Conservation (phyloP, 768 basidiomycete species). For the Xerocomellus intermedius region DNA sequence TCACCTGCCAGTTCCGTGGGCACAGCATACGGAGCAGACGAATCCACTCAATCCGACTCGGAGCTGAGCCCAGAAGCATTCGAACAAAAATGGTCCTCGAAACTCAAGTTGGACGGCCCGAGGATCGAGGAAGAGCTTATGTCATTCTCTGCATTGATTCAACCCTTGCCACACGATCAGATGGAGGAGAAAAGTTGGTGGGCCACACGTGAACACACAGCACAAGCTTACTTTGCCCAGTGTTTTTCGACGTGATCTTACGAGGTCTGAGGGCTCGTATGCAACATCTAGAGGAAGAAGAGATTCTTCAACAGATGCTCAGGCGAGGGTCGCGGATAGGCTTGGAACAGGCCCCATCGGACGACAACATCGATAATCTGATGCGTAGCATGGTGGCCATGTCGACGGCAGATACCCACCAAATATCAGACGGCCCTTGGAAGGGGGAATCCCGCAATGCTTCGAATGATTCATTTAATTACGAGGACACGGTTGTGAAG, state of each 20-base stretch:
- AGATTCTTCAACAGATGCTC: constrained; percentile 40
- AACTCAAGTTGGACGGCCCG: constrained; percentile 35
- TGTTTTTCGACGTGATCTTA: constrained; percentile 39
- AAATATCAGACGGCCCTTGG: constrained; percentile 33
- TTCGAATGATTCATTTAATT: constrained; percentile 20
- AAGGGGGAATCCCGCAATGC: constrained; percentile 14
- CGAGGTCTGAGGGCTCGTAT: constrained; percentile 36
- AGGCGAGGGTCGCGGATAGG: constrained; percentile 37
- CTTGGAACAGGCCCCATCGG: constrained; percentile 35
- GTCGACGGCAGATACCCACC: constrained; percentile 15
- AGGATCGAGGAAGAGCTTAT: constrained; percentile 39
- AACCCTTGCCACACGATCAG: constrained; percentile 30
- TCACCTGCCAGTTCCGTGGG: constrained; percentile 49
- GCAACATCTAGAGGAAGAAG: constrained; percentile 43
- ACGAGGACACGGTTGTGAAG: constrained; percentile 27
- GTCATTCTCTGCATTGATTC: constrained; percentile 33
- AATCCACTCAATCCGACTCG: constrained; percentile 42
- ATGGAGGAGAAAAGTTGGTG: constrained; percentile 42
- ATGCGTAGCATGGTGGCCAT: constrained; percentile 41
- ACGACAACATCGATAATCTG: constrained; percentile 38
- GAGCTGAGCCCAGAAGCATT: constrained; percentile 39
- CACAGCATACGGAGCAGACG: constrained; percentile 46
- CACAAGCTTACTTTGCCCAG: constrained; percentile 24
- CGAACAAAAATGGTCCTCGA: constrained; percentile 34
- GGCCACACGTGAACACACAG: background rate